phyloP scores from a whole-genome alignment of 495 filamentous ascomycete species.

The Cudoniella acicularis region DNA sequence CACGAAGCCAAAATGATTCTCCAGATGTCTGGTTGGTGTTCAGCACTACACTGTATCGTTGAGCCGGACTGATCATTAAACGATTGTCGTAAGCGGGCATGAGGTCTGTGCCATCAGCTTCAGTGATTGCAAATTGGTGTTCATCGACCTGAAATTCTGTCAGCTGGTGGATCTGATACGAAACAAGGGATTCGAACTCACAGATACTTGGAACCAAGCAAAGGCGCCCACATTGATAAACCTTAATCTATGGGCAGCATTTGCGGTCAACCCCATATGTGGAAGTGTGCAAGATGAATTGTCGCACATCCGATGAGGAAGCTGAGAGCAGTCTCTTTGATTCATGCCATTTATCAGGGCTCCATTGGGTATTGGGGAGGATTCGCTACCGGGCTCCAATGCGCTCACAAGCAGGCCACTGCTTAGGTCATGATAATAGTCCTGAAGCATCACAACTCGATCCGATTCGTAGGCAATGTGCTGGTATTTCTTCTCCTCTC shows the following conservation, averaged over 20 bases:
- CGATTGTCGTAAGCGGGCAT: constrained; percentile 48
- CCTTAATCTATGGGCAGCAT: constrained; percentile 61
- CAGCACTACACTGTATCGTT: constrained; percentile 63
- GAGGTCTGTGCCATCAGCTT: constrained; percentile 70
- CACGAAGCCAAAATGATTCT: constrained; percentile 58
- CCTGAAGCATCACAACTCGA: constrained; percentile 51
- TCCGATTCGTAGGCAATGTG: constrained; percentile 45
- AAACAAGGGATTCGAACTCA: too few relatives aligned
- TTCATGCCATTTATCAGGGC: constrained; percentile 64
- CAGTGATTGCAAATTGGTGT: constrained; percentile 52
- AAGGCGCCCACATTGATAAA: constrained; percentile 65
- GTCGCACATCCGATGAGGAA: constrained; percentile 44
- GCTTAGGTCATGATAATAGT: constrained; percentile 55
- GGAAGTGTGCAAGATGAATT: constrained; percentile 39
- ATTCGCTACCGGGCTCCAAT: constrained; percentile 48
- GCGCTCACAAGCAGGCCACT: constrained; percentile 43
- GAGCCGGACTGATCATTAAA: constrained; percentile 56
- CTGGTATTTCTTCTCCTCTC: constrained; percentile 36
- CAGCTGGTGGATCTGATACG: too few relatives aligned
- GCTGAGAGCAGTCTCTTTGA: constrained; percentile 41
- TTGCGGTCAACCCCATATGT: constrained; percentile 39
- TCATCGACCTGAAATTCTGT: too few relatives aligned
- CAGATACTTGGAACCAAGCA: constrained; percentile 53
- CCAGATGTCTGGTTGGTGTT: constrained; percentile 52
- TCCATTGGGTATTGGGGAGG: constrained; percentile 57